Evolutionary conservation across 495 filamentous ascomycete genomes (phyloP).

Genomic region (Penicillium paxilli): DNA sequence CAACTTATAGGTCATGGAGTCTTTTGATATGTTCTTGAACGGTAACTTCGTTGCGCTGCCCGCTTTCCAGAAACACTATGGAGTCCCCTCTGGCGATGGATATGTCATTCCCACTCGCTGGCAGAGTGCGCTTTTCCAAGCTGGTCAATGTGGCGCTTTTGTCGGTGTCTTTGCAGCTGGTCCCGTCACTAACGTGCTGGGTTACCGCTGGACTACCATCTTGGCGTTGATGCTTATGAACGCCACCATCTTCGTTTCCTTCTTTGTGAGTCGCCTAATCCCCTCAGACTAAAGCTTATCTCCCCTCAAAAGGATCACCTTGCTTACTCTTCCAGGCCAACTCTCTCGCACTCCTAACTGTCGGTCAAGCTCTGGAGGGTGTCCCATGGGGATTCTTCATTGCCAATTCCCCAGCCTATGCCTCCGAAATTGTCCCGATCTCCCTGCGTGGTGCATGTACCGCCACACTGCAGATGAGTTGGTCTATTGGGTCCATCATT

Average conservation of each 20-base stretch:
- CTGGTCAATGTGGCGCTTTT: constrained; percentile 56
- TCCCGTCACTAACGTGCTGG: constrained; percentile 62
- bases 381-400: constrained; percentile 77
- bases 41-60: constrained; percentile 35
- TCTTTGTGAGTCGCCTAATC: constrained; percentile 47
- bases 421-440: constrained; percentile 67
- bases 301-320: neutral
- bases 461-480: constrained; percentile 72
- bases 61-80: constrained; percentile 24
- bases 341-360: constrained; percentile 58
- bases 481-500: constrained; percentile 70
- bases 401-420: constrained; percentile 70
- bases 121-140: constrained; percentile 38
- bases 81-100: constrained; percentile 14
- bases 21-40: constrained; percentile 43
- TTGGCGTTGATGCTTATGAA: constrained; percentile 57
- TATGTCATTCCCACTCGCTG: constrained; percentile 31
- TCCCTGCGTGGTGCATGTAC: constrained; percentile 64
- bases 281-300: neutral
- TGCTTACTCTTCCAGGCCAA: constrained; percentile 35
- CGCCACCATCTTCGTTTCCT: constrained; percentile 66
- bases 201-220: constrained; percentile 67
- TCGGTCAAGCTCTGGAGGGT: constrained; percentile 69
- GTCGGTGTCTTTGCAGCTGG: constrained; percentile 69
- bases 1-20: constrained; percentile 39